Conservation (phyloP, 75 land plant genomes). For the Selaginella moellendorffii region DNA sequence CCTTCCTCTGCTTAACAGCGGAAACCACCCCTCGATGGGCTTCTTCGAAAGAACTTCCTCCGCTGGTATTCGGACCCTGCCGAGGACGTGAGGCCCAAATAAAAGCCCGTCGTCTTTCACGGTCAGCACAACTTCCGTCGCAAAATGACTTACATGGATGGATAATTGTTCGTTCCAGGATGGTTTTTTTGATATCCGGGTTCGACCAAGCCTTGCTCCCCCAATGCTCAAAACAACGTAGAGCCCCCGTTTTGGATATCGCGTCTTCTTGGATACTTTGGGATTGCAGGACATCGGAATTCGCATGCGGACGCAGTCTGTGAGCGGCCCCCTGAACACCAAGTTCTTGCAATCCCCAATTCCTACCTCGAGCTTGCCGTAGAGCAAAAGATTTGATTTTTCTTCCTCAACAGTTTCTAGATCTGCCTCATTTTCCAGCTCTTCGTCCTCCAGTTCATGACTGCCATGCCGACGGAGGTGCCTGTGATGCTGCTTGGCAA, state of each 20-base stretch:
- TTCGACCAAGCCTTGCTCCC: neutral
- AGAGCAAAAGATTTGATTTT: neutral
- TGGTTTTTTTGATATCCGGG: neutral
- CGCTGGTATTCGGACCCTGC: conserved; percentile 26
- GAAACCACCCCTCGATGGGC: conserved; percentile 46
- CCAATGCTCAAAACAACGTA: neutral
- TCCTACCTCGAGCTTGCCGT: neutral
- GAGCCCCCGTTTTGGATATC: neutral
- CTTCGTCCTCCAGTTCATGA: neutral
- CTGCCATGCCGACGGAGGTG: neutral
- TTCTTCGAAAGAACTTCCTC: conserved; percentile 24
- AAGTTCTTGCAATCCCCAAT: neutral
- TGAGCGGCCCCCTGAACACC: neutral
- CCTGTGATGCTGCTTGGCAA: too few species aligned
- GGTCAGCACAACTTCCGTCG: neutral
- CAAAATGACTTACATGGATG: neutral
- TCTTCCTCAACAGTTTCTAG: neutral
- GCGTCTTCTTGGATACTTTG: neutral
- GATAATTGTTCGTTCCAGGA: neutral
- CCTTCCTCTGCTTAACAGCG: conserved; percentile 29
- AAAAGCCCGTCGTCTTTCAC: neutral
- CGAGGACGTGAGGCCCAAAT: neutral
- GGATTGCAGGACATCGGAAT: neutral
- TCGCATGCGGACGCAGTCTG: neutral
- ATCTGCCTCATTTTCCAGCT: neutral